phyloP scores from a whole-genome alignment of 192 early-diverging fungal genomes.

The Rhizophagus prolifer region DNA sequence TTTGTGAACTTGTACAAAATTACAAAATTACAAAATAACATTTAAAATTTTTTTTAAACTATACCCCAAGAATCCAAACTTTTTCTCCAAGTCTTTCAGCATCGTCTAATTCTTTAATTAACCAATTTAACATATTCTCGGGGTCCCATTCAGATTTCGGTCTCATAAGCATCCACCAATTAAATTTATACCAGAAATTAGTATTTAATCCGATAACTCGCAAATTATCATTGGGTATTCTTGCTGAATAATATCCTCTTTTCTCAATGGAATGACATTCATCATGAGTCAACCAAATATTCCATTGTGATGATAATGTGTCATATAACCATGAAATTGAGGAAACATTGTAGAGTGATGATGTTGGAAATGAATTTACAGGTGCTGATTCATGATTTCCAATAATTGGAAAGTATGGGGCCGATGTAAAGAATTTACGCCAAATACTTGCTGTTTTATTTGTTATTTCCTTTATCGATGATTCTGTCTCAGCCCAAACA shows the following conservation, averaged over 20 bases:
- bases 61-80: slow-evolving; percentile 56
- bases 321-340: slow-evolving; percentile 47
- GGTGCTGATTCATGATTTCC: slow-evolving; percentile 29
- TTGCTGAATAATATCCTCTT: slow-evolving; percentile 49
- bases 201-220: slow-evolving; percentile 56
- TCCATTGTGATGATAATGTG: slow-evolving; percentile 48
- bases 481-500: slow-evolving; percentile 24
- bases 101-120: slow-evolving; percentile 47
- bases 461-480: background rate
- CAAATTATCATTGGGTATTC: slow-evolving; percentile 42
- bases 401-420: slow-evolving; percentile 19
- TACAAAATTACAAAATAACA: background rate
- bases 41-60: background rate
- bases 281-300: slow-evolving; percentile 47
- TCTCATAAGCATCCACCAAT: slow-evolving; percentile 53
- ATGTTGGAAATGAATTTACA: slow-evolving; percentile 28
- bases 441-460: background rate
- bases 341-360: background rate
- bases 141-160: slow-evolving; percentile 45
- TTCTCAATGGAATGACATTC: slow-evolving; percentile 42
- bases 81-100: slow-evolving; percentile 53
- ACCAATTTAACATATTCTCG: slow-evolving; percentile 51
- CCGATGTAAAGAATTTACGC: background rate
- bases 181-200: slow-evolving; percentile 59
- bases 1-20: background rate